These are phyloP conservation scores for Hebeloma cylindrosporum DNA, from an alignment of 768 basidiomycete species.

Conservation along the genomic window DNA sequence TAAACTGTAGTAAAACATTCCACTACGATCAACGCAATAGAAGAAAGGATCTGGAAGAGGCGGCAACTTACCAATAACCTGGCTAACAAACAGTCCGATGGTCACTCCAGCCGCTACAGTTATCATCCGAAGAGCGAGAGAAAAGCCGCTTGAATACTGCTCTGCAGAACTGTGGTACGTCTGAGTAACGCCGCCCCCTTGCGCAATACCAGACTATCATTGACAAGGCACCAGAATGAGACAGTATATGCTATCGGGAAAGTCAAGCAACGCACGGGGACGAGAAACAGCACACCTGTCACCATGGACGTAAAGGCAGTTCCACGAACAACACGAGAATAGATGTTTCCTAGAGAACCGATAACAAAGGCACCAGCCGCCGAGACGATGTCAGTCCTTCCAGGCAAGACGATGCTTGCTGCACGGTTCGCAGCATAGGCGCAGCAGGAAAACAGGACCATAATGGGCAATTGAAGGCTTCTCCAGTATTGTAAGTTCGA, in stretches of 20 bases:
- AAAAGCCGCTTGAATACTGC: constrained; percentile 76
- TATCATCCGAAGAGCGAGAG: constrained; percentile 80
- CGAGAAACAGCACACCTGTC: constrained; percentile 89
- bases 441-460: constrained; percentile 77
- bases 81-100: constrained; percentile 80
- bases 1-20: constrained; percentile 60
- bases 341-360: constrained; percentile 79
- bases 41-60: background rate
- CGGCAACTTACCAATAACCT: constrained; percentile 50
- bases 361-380: constrained; percentile 78
- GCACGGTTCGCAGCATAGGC: constrained; percentile 71
- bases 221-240: constrained; percentile 11
- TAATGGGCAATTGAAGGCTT: constrained; percentile 70
- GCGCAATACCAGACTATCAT: constrained; percentile 70
- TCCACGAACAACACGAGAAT: constrained; percentile 71
- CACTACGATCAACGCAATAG: background rate
- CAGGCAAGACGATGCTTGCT: constrained; percentile 59
- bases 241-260: background rate
- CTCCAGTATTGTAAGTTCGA: constrained; percentile 73
- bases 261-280: constrained; percentile 59
- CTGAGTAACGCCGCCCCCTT: constrained; percentile 68
- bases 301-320: constrained; percentile 91
- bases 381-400: constrained; percentile 71
- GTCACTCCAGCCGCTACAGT: constrained; percentile 84
- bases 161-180: constrained; percentile 60